Base-by-base conservation (phyloP, 768 basidiomycete genomes). In the Leccinum fibrillosum region DNA sequence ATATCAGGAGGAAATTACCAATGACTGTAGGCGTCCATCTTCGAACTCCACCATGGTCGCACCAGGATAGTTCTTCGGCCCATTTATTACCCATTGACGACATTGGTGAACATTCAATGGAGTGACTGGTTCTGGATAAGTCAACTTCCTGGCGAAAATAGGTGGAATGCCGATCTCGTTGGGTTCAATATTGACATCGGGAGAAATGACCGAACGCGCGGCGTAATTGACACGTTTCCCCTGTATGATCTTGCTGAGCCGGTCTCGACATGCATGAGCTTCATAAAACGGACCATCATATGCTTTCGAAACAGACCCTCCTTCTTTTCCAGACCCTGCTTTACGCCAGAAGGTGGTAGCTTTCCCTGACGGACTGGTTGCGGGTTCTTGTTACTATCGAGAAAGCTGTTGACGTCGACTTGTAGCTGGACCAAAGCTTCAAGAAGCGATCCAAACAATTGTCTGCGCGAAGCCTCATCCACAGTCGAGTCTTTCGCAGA, bases 181-280 rank as follows among this genome's bases (percentile, higher is more conserved):
- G 30, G 97, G 92, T 74, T 99, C 97, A 64, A 99, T 98, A 74
- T 98, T 98, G 66, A 98, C 91, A 69, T 99, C 97, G 11, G 97
- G 97, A 17, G 97, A 99, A 64, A 99, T 99, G 69, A 99, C 97
- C n/a, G 97, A 99, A 62, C 97, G 94, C 21, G 97, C 97, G 44
- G 97, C 95, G 72, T 96, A 97, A 74, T 99, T 98, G 60, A 99
- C 97, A 68, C 97, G 94, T 79, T 99, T 99, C 10, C 97, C 97
- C 95, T 98, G 57, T 30, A 52, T 47, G 6, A 25, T 39, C 17
- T 42, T 52, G 32, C 25, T 63, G 15, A 63, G 55, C 44, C 15
- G 13, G 25, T 28, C 26, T 49, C 25, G 9, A 49, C 8, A 52
- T 3, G 34, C 42, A 53, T 55, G 23, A 50, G 28, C 28, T 6